phyloP scores from a whole-genome alignment of 164 flowering plant genomes.

The Malania oleifera region DNA sequence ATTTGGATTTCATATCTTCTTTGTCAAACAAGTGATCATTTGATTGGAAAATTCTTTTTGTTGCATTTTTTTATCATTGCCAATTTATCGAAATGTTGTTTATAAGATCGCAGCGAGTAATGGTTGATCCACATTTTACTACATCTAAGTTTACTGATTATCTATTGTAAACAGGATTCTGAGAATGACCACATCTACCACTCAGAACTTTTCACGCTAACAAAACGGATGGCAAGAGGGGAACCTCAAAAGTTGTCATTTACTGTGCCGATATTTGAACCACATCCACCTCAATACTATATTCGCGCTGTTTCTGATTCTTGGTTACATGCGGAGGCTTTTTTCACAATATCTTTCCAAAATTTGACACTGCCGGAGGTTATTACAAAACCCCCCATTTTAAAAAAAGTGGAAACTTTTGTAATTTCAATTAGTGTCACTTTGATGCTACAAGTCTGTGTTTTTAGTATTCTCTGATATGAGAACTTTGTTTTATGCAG shows the following conservation, averaged over 20 bases:
- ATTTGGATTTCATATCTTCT: no score
- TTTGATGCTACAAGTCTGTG: no score
- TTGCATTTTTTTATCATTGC: no score
- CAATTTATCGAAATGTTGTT: no score
- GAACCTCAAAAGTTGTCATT: slow-evolving; percentile 89
- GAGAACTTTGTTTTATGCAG: slow-evolving; percentile 35
- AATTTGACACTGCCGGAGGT: slow-evolving; percentile 96
- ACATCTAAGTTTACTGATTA: slow-evolving; percentile 1
- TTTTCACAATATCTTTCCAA: slow-evolving; percentile 76
- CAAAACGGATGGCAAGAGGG: slow-evolving; percentile 77
- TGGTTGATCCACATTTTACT: background rate
- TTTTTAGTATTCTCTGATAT: slow-evolving; percentile 9
- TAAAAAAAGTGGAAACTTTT: background rate
- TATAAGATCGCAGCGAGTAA: no score
- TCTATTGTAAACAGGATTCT: slow-evolving; percentile 56
- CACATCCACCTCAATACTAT: slow-evolving; percentile 97
- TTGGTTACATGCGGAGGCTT: slow-evolving; percentile 86
- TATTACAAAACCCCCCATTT: background rate
- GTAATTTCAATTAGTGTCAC: background rate
- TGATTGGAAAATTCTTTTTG: no score
- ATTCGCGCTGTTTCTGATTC: slow-evolving; percentile 96
- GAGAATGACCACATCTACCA: slow-evolving; percentile 96
- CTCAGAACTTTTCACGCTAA: slow-evolving; percentile 83
- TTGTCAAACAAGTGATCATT: no score
- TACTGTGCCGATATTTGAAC: slow-evolving; percentile 96